Percentiles rank a stretch among this genome's conserved stretches.
Evolutionary conservation across 208 protist species (phyloP).

Genomic region (Acanthamoeba lenticulata): DNA sequence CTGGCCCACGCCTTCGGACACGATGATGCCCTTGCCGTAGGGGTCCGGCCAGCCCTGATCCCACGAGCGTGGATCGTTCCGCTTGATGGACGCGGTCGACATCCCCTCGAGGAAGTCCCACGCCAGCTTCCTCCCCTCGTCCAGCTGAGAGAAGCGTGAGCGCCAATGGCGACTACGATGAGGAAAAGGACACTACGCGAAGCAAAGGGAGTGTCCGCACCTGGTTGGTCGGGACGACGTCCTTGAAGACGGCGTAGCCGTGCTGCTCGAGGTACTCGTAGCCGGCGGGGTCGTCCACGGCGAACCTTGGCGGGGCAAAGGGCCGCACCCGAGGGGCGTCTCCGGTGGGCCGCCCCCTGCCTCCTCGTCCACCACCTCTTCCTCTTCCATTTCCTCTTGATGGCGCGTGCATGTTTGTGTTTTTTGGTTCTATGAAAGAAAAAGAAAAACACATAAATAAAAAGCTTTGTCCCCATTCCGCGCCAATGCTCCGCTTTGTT

Average conservation of each 20-base stretch:
- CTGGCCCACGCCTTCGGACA: conserved; percentile 9
- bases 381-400: too few relatives aligned
- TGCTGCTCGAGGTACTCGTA: conserved; percentile 14
- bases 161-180: background rate
- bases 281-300: background rate
- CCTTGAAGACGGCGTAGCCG: conserved; percentile 43
- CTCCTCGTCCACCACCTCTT: background rate
- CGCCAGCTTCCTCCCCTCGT: background rate
- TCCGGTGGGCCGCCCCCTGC: background rate
- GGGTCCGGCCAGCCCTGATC: background rate
- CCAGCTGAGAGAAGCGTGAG: background rate
- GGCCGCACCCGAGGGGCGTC: background rate
- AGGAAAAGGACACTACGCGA: too few relatives aligned
- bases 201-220: too few relatives aligned
- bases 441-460: too few relatives aligned
- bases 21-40: conserved; percentile 47
- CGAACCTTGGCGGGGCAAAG: background rate
- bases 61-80: background rate
- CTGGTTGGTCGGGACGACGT: background rate
- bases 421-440: too few relatives aligned
- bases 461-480: too few relatives aligned
- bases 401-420: too few relatives aligned
- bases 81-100: background rate
- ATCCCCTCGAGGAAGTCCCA: background rate
- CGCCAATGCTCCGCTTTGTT: too few relatives aligned